Percentiles rank a stretch among this genome's conserved stretches.
These are phyloP conservation scores for Neurospora tetraspora DNA, from an alignment of 495 filamentous ascomycete species.

Conservation along the genomic window DNA sequence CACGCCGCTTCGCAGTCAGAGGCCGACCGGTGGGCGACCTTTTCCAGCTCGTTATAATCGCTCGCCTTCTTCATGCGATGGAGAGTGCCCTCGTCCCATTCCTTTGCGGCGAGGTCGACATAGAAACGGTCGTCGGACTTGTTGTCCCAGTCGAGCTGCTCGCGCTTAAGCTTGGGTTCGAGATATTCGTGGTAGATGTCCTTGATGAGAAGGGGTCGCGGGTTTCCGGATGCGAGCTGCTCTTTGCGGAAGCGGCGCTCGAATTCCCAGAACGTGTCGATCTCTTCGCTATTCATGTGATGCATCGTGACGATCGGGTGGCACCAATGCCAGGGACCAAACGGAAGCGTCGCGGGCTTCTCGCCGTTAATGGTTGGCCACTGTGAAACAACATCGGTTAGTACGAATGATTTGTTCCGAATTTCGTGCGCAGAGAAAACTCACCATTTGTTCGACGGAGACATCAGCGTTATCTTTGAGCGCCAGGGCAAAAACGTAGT, in stretches of 20 bases:
- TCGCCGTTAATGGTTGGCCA: constrained; percentile 53
- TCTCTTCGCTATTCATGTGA: constrained; percentile 44
- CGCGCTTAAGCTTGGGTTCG: constrained; percentile 19
- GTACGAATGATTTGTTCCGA: constrained; percentile 16
- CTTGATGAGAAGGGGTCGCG: constrained; percentile 26
- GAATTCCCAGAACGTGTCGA: constrained; percentile 44
- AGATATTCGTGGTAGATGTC: constrained; percentile 39
- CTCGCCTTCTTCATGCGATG: constrained; percentile 20
- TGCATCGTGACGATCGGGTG: constrained; percentile 51
- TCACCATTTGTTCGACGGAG: constrained; percentile 25
- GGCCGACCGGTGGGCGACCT: constrained; percentile 29
- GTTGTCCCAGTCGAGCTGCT: constrained; percentile 42
- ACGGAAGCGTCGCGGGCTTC: constrained; percentile 40
- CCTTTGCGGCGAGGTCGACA: constrained; percentile 13
- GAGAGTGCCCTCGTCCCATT: constrained; percentile 18
- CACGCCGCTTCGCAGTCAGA: constrained; percentile 35
- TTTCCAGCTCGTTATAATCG: constrained; percentile 24
- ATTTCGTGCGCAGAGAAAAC: constrained; percentile 30
- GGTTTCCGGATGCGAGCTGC: background rate
- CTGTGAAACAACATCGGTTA: constrained; percentile 12
- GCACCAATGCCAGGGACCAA: constrained; percentile 46
- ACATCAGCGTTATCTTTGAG: constrained; percentile 37
- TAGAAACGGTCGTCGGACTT: constrained; percentile 32
- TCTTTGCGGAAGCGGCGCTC: constrained; percentile 25
- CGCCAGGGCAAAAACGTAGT: constrained; percentile 51